Evolutionary conservation across 306 rosid genomes (phyloP).

Genomic region (Sophora flavescens): DNA sequence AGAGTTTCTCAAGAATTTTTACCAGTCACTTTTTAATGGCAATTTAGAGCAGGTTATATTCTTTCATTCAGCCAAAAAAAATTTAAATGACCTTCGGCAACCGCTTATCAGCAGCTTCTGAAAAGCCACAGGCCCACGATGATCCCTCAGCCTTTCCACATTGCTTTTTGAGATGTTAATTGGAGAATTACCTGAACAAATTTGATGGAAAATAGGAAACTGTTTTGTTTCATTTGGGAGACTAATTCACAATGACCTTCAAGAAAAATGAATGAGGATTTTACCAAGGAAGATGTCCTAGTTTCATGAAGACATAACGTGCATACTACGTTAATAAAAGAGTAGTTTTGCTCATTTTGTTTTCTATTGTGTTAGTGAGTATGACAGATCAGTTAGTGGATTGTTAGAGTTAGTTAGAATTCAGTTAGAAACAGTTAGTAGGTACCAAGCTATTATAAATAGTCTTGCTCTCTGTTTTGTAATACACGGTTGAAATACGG

Average conservation of each 20-base stretch:
- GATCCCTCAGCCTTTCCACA: neutral
- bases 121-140: neutral
- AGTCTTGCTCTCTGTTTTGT: too few relatives aligned
- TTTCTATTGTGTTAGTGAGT: too few relatives aligned
- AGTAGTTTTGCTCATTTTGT: conserved; percentile 26
- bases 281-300: conserved; percentile 13
- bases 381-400: too few relatives aligned
- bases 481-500: too few relatives aligned
- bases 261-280: conserved; percentile 2
- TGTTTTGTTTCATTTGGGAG: neutral
- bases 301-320: conserved; percentile 3
- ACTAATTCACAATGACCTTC: neutral
- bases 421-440: too few relatives aligned
- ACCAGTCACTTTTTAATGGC: neutral
- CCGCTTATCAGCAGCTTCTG: neutral
- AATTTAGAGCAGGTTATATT: neutral
- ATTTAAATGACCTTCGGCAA: neutral
- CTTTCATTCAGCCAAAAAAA: neutral
- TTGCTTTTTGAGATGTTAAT: conserved; percentile 3
- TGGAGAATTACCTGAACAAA: conserved; percentile 25
- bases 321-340: neutral
- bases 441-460: too few relatives aligned
- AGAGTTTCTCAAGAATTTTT: conserved; percentile 47
- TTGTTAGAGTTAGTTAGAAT: too few relatives aligned
- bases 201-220: neutral